Evolutionary conservation across 2,329 filamentous ascomycete species (phyloP).

Genomic region (Pseudogymnoascus sp.): DNA sequence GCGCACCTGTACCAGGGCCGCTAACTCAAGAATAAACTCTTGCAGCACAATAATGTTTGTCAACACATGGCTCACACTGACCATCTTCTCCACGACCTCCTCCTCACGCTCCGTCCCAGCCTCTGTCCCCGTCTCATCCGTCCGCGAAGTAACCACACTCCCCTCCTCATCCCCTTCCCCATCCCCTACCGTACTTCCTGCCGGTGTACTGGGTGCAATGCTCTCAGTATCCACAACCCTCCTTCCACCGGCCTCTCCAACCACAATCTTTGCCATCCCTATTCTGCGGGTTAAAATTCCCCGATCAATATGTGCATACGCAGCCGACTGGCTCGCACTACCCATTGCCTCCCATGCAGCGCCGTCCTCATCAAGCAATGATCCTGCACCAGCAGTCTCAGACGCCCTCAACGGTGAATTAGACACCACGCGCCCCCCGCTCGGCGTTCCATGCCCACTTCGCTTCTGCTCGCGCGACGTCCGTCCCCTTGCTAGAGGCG

Average conservation of each 20-base stretch:
- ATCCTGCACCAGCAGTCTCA: background rate
- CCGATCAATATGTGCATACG: slow-evolving; percentile 57
- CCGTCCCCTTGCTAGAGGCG: slow-evolving; percentile 15
- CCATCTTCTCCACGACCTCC: slow-evolving; percentile 29
- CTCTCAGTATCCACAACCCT: slow-evolving; percentile 11
- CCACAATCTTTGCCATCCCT: slow-evolving; percentile 34
- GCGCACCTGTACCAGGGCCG: slow-evolving; percentile 65
- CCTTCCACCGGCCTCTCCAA: background rate
- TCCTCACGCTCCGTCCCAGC: slow-evolving; percentile 21
- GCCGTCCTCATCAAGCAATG: background rate
- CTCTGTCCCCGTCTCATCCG: slow-evolving; percentile 15
- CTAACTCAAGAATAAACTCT: slow-evolving; percentile 70
- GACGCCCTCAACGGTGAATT: background rate
- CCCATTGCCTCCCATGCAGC: background rate
- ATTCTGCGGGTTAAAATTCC: slow-evolving; percentile 50
- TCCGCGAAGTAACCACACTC: slow-evolving; percentile 1
- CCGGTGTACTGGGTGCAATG: slow-evolving; percentile 10
- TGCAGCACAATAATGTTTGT: slow-evolving; percentile 75
- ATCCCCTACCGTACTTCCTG: slow-evolving; percentile 17
- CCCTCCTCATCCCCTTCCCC: slow-evolving; percentile 21
- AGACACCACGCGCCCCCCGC: background rate
- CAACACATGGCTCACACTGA: slow-evolving; percentile 67
- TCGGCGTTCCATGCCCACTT: background rate
- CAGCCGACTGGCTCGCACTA: slow-evolving; percentile 42
- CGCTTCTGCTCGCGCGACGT: slow-evolving; percentile 5